Conservation (phyloP, 805 yeast species). For the Saturnispora sanitii region DNA sequence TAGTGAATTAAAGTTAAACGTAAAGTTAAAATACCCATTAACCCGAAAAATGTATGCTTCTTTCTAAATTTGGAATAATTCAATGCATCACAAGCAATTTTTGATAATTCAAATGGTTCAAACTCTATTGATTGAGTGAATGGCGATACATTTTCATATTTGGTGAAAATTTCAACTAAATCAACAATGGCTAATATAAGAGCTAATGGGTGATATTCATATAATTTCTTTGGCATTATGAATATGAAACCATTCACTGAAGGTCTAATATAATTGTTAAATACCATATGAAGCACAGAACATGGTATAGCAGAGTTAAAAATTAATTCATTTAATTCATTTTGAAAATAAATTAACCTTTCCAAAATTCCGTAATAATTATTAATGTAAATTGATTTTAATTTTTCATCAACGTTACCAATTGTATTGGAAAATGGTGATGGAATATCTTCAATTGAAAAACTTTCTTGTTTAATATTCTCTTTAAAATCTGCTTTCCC, state of each 20-base stretch:
- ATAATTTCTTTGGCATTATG: constrained; percentile 4
- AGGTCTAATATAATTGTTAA: constrained; percentile 7
- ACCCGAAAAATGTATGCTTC: constrained; percentile 6
- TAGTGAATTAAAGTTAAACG: constrained; percentile 11
- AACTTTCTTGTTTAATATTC: too few relatives aligned
- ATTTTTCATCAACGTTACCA: neutral
- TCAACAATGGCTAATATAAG: constrained; percentile 9
- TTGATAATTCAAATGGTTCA: constrained; percentile 6
- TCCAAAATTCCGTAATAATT: constrained; percentile 12
- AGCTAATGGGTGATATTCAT: constrained; percentile 10
- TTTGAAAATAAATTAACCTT: constrained; percentile 11
- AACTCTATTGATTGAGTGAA: constrained; percentile 4
- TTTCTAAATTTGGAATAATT: constrained; percentile 9
- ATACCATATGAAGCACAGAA: constrained; percentile 10
- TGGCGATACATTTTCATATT: neutral
- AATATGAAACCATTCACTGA: constrained; percentile 7
- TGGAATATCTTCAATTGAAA: neutral
- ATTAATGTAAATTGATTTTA: neutral
- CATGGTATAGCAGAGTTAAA: constrained; percentile 9
- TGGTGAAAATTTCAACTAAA: constrained; percentile 8
- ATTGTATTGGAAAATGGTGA: neutral
- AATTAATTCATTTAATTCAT: constrained; percentile 8
- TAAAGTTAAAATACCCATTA: constrained; percentile 9
- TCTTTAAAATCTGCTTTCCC: neutral
- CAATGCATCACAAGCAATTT: constrained; percentile 5